A percentile compares a stretch with the other conserved stretches of the same genome.
phyloP scores from a whole-genome alignment of 805 yeast genomes.

The Saturnispora diversa region DNA sequence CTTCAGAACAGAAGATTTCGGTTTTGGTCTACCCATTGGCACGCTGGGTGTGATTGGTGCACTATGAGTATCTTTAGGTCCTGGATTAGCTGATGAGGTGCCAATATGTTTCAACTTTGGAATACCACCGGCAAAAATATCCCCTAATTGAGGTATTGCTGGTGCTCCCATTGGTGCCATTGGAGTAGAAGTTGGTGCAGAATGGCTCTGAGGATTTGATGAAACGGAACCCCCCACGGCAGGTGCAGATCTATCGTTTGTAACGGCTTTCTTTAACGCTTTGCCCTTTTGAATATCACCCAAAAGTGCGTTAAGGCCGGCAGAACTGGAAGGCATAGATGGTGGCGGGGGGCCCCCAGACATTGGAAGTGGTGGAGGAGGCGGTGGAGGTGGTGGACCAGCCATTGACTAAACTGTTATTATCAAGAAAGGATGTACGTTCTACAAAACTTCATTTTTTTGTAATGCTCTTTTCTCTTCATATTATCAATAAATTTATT shows the following conservation, averaged over 20 bases:
- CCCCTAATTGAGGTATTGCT: constrained; percentile 48
- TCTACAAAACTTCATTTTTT: too few species aligned
- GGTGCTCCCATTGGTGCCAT: constrained; percentile 23
- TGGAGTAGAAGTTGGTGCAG: constrained; percentile 18
- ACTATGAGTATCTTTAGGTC: constrained; percentile 16
- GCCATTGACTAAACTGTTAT: too few species aligned
- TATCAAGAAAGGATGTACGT: too few species aligned
- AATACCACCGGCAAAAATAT: constrained; percentile 70
- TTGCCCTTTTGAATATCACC: constrained; percentile 77
- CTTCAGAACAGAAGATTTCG: too few species aligned
- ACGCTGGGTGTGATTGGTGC: constrained; percentile 23
- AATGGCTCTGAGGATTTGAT: constrained; percentile 8
- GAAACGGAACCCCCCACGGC: constrained; percentile 32
- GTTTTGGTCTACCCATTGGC: too few species aligned
- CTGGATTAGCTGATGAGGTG: constrained; percentile 14
- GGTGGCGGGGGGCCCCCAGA: constrained; percentile 26
- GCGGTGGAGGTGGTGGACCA: constrained; percentile 52
- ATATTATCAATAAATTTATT: too few species aligned
- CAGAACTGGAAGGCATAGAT: constrained; percentile 22
- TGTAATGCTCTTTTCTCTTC: too few species aligned
- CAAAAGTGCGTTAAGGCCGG: constrained; percentile 49
- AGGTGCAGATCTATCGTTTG: constrained; percentile 65
- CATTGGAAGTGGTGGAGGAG: constrained; percentile 41
- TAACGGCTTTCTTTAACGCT: constrained; percentile 49
- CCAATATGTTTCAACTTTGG: constrained; percentile 54